Conservation (phyloP, 148 eudicot genomes). For the Agrostemma githago region DNA sequence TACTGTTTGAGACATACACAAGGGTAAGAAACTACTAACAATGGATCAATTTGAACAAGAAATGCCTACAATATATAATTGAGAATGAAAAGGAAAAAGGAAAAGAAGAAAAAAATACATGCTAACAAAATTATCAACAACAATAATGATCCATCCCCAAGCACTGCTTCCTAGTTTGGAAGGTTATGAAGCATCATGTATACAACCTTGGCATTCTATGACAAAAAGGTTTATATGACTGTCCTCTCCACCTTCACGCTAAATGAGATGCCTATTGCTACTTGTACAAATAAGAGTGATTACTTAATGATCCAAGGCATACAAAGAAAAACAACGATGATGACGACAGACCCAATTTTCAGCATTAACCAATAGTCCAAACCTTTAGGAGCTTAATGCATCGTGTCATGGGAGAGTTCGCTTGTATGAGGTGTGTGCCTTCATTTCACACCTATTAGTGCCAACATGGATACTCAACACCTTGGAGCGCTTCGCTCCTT, state of each 20-base stretch:
- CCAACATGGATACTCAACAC: not conserved
- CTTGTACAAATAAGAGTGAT: not conserved
- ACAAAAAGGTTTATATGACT: not conserved
- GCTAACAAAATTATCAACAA: not conserved
- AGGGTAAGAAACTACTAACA: no score
- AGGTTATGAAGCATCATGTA: no score
- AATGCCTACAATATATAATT: not conserved
- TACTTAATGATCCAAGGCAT: not conserved
- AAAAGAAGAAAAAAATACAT: not conserved
- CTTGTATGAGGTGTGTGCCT: not conserved
- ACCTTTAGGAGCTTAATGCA: not conserved
- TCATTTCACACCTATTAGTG: not conserved
- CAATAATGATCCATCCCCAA: not conserved
- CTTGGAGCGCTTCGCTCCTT: not conserved
- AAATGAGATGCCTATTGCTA: not conserved
- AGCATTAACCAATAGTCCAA: not conserved
- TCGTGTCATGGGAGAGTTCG: not conserved
- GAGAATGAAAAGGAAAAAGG: not conserved
- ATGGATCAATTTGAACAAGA: not conserved
- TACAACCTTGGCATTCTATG: not conserved
- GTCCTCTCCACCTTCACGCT: not conserved
- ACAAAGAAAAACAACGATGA: not conserved
- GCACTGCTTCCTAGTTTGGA: not conserved
- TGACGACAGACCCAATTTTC: not conserved
- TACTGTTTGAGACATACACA: not conserved